phyloP scores from a whole-genome alignment of 108 stramenopile genomes.

The Cyclotella atomus region DNA sequence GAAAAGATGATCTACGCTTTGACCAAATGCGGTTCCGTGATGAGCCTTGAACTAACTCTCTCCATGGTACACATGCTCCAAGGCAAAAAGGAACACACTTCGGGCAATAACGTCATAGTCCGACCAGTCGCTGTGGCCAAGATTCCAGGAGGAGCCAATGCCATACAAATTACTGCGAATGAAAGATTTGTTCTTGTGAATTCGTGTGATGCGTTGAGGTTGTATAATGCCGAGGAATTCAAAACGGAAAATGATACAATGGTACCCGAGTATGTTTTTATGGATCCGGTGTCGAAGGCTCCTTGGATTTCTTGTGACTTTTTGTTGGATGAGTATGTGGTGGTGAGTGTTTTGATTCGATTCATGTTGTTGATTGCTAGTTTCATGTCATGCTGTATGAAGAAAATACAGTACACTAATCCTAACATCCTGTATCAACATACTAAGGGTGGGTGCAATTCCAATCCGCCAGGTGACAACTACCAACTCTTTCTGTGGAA shows the following conservation, averaged over 20 bases:
- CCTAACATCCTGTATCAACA: no score
- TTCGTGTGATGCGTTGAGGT: slow-evolving; percentile 69
- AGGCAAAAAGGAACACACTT: neutral
- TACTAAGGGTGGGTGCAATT: slow-evolving; percentile 35
- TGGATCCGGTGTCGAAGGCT: slow-evolving; percentile 71
- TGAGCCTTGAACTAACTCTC: slow-evolving; percentile 56
- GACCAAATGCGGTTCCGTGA: slow-evolving; percentile 53
- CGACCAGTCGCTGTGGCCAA: slow-evolving; percentile 19
- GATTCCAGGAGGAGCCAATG: slow-evolving; percentile 66
- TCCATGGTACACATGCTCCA: slow-evolving; percentile 19
- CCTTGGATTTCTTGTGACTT: slow-evolving; percentile 77
- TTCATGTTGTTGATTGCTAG: no score
- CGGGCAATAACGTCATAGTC: neutral
- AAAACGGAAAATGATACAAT: slow-evolving; percentile 21
- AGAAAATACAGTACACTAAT: no score
- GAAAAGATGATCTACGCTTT: slow-evolving; percentile 69
- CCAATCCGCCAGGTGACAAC: slow-evolving; percentile 49
- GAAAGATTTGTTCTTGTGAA: slow-evolving; percentile 69
- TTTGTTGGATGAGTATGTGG: slow-evolving; percentile 78
- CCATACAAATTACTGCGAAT: slow-evolving; percentile 66
- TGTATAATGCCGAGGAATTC: slow-evolving; percentile 67
- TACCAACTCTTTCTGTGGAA: slow-evolving; percentile 78
- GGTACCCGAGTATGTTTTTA: slow-evolving; percentile 64
- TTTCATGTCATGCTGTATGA: no score
- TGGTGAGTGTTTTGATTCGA: no score